A percentile compares a stretch with the other conserved stretches of the same genome.
Evolutionary conservation across 805 yeast genomes (phyloP).

Genomic region (Saccharomyces jurei): DNA sequence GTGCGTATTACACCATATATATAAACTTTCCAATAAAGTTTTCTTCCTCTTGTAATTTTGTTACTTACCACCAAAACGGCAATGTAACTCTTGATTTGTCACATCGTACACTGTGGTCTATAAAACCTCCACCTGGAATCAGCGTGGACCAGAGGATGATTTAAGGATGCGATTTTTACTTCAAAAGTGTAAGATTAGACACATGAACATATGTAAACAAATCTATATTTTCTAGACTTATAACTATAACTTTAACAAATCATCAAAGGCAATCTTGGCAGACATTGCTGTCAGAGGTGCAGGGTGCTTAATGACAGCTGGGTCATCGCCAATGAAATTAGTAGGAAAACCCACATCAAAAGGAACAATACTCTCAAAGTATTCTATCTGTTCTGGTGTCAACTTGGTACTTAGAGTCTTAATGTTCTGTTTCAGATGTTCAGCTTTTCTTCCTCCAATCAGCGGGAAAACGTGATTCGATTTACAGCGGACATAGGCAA

Average conservation of each 20-base stretch:
- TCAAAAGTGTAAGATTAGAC: no score
- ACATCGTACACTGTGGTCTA: no score
- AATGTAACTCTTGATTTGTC: no score
- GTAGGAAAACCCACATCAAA: conserved; percentile 16
- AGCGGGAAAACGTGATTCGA: conserved; percentile 15
- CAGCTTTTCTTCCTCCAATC: conserved; percentile 17
- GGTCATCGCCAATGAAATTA: conserved; percentile 11
- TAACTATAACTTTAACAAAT: not conserved
- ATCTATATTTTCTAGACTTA: no score
- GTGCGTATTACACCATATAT: no score
- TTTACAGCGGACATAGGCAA: conserved; percentile 18
- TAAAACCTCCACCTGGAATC: no score
- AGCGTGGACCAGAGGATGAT: no score
- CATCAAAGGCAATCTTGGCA: not conserved
- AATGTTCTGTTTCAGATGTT: conserved; percentile 16
- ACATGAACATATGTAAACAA: not conserved
- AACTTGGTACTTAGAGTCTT: conserved; percentile 11
- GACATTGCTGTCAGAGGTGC: conserved; percentile 3
- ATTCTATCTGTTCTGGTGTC: conserved; percentile 10
- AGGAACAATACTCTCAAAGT: conserved; percentile 8
- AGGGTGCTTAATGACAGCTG: conserved; percentile 2
- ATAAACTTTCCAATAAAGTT: no score
- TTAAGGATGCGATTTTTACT: no score
- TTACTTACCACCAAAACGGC: no score
- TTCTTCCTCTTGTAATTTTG: no score